These are phyloP conservation scores for Alternaria atra DNA, from an alignment of 2,329 filamentous ascomycete species.

Conservation along the genomic window DNA sequence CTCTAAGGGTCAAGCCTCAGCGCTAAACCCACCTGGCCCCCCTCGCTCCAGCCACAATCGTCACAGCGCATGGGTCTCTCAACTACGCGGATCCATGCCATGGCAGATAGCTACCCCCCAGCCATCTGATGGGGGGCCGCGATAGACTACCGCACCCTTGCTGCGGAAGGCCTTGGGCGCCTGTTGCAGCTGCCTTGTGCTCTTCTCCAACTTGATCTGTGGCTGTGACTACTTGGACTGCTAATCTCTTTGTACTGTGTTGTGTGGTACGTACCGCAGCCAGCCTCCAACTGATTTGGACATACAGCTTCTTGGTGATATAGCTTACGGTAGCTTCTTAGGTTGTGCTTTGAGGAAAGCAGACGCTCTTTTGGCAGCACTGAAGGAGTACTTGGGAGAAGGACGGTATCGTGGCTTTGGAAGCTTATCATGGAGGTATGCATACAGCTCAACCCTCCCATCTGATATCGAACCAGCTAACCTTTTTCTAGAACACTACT, in stretches of 20 bases:
- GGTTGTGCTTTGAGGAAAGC: not conserved
- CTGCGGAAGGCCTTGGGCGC: conserved; percentile 14
- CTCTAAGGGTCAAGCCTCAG: not conserved
- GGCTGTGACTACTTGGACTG: conserved; percentile 6
- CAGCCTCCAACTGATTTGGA: conserved; percentile 5
- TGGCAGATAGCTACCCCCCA: conserved; percentile 11
- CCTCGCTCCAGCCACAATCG: conserved; percentile 17
- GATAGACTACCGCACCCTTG: conserved; percentile 7
- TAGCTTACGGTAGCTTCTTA: not conserved
- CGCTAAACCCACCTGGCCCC: conserved; percentile 10
- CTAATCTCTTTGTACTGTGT: conserved; percentile 9
- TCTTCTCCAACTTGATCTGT: conserved; percentile 10
- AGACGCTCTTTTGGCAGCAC: conserved; percentile 1
- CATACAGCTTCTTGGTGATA: not conserved
- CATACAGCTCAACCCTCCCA: not conserved
- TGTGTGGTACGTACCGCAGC: conserved; percentile 10
- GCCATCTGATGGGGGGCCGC: conserved; percentile 12
- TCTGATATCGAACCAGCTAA: not conserved
- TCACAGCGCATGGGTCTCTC: conserved; percentile 9
- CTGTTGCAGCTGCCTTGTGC: conserved; percentile 10
- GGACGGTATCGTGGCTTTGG: not conserved
- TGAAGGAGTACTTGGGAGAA: not conserved
- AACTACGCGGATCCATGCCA: not conserved
- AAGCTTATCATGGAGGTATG: conserved; percentile 14
- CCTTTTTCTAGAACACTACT: conserved; percentile 7